Base-by-base conservation (phyloP, 169 alveolate genomes). In the Plasmodium inui region DNA sequence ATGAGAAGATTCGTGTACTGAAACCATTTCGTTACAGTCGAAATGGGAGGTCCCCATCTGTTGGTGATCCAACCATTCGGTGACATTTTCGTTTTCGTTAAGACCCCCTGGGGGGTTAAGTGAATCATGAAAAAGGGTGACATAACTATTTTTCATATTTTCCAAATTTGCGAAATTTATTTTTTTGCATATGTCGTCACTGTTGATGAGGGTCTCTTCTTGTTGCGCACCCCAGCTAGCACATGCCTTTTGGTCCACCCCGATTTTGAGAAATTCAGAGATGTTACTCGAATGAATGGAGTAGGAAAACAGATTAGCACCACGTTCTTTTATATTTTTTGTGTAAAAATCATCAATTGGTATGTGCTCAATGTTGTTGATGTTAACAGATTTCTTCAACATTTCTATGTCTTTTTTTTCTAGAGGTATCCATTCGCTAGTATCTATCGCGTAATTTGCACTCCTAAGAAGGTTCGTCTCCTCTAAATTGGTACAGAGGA, bases 321-420 rank as follows among this genome's bases (percentile, higher is more conserved):
- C 46, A 44, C 26, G 55, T 71, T 71, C 83, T 73, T 71, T 70
- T 71, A 71, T 73, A 70, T 84, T 70, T 71, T 84, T 84, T 84
- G 41, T 70, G 74, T 84, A 73, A 84, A 70, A 41, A 39, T 84
- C 73, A 41, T 84, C 92, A 71, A 84, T 84, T 41, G 82, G 83
- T 30, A 84, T 84, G 74, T 84, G 44, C 19, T 67, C 92, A 22
- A 84, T 84, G 34, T 19, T 70, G 72, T 71, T 14, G 44, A 41
- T 22, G 46, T 84, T 84, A 71, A 84, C 92, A 37, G 92, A 84
- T 34, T 71, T 74, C 72, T 84, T 84, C 73, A 84, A 71, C 34
- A 26, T 44, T 71, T 84, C 92, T 41, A 84, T 84, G 28, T 84
- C 92, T 44, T 84, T 28, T 84, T 84, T 84, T 22, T 41, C 83